Conservation (phyloP, 176 grass and related monocot genomes). For the Bothriochloa decipiens region DNA sequence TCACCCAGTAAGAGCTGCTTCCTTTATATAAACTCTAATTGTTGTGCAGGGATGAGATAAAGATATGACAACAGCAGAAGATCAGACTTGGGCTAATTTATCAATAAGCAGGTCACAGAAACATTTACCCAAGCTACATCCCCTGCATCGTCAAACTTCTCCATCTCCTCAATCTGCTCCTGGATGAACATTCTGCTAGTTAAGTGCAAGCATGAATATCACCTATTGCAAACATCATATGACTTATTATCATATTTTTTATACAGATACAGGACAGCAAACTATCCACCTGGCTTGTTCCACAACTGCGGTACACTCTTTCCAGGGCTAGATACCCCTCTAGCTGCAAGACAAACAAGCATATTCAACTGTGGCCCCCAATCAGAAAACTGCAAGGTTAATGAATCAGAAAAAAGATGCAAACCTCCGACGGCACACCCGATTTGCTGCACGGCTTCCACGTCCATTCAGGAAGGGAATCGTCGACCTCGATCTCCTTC, state of each 20-base stretch:
- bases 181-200: constrained; percentile 7
- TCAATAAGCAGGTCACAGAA: constrained; percentile 16
- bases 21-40: background rate
- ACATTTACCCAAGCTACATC: constrained; percentile 70
- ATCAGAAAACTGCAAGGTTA: background rate
- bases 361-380: background rate
- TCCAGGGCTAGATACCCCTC: constrained; percentile 78
- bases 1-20: background rate
- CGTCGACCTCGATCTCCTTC: constrained; percentile 54
- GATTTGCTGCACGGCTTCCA: constrained; percentile 62
- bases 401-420: background rate
- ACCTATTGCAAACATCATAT: background rate
- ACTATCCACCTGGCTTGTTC: constrained; percentile 36
- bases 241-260: background rate
- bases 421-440: constrained; percentile 51
- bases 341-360: constrained; percentile 36
- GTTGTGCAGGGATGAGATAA: background rate
- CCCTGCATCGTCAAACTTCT: background rate
- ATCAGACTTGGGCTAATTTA: background rate
- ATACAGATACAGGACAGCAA: background rate
- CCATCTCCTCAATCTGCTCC: constrained; percentile 38
- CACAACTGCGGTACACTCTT: constrained; percentile 34
- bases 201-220: background rate
- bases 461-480: constrained; percentile 61
- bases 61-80: background rate